Base-by-base conservation (phyloP, 345 rosid species). In the Sisymbrium irio region DNA sequence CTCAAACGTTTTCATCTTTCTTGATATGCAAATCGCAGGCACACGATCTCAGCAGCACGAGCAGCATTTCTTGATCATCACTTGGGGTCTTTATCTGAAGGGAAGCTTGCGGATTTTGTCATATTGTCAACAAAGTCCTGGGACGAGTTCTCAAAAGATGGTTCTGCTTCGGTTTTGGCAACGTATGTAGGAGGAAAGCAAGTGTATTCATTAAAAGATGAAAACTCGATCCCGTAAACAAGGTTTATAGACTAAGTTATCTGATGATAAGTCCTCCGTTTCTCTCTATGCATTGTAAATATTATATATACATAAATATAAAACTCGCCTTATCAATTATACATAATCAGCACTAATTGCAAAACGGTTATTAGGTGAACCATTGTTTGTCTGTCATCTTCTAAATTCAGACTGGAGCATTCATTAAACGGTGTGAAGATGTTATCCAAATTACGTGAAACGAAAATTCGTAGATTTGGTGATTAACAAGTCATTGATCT, bases 21-120 rank as follows among this genome's bases (percentile, higher is more conserved):
- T 1, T 69, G 5, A 9, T 55, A 4, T 70, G 59, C 10, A 56
- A 49, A 78, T 69, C 44, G 62, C 88, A 90, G 97, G 85, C 84
- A 85, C 74, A 93, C 98, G 0, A 85, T 89, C 49, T 86, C 92
- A 61, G 98, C 98, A 15, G 97, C 97, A 62, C 69, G 61, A 35
- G 88, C 91, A n/a, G 87, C 94, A 93, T n/a, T n/a, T n/a, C n/a
- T n/a, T n/a, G n/a, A n/a, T 62, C 66, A 80, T 6, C 80, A 84
- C n/a, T 37, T 91, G 79, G 97, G 98, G 75, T 93, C 97, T 22
- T 65, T 91, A 62, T 75, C 96, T 13, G 69, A 85, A 0, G 91
- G 86, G n/a, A 94, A 91, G 72, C 73, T 91, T 3, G 97, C 98
- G 4, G 97, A 94, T 75, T 94, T 94, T 37, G 93, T 88, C n/a